Evolutionary conservation across 371 early-diverging fungal genomes (phyloP).

Genomic region (Saksenaea vasiformis): DNA sequence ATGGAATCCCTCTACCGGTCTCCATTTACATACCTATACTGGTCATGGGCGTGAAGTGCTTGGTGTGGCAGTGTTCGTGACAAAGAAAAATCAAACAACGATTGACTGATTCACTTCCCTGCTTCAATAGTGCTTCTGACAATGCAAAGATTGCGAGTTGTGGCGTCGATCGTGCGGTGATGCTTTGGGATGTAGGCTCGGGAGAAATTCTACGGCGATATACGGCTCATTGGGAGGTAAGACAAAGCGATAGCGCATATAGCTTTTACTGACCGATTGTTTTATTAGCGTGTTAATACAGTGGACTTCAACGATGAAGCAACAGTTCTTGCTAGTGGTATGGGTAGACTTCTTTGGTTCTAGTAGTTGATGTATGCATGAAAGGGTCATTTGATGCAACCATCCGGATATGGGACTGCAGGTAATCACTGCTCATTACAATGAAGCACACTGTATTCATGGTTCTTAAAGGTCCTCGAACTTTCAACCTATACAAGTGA

Average conservation of each 20-base stretch:
- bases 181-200: slow-evolving; percentile 86
- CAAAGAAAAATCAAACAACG: not conserved
- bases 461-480: slow-evolving; percentile 55
- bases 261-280: not conserved
- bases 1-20: slow-evolving; percentile 77
- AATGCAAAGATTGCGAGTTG: slow-evolving; percentile 83
- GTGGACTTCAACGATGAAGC: slow-evolving; percentile 82
- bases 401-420: slow-evolving; percentile 88
- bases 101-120: not conserved
- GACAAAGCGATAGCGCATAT: not conserved
- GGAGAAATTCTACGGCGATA: slow-evolving; percentile 74
- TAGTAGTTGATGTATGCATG: slow-evolving; percentile 7
- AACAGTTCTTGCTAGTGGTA: slow-evolving; percentile 78
- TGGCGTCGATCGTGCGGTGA: slow-evolving; percentile 79
- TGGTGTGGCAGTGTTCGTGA: slow-evolving; percentile 66
- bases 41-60: slow-evolving; percentile 90
- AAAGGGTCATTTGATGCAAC: slow-evolving; percentile 89
- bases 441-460: not conserved
- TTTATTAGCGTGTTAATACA: slow-evolving; percentile 71
- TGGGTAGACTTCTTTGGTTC: not conserved
- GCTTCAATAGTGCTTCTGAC: slow-evolving; percentile 60
- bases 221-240: slow-evolving; percentile 81
- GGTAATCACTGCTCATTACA: slow-evolving; percentile 29
- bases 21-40: slow-evolving; percentile 74
- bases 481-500: slow-evolving; percentile 76